phyloP scores from a whole-genome alignment of 768 basidiomycete genomes.

The Epithele typhae region DNA sequence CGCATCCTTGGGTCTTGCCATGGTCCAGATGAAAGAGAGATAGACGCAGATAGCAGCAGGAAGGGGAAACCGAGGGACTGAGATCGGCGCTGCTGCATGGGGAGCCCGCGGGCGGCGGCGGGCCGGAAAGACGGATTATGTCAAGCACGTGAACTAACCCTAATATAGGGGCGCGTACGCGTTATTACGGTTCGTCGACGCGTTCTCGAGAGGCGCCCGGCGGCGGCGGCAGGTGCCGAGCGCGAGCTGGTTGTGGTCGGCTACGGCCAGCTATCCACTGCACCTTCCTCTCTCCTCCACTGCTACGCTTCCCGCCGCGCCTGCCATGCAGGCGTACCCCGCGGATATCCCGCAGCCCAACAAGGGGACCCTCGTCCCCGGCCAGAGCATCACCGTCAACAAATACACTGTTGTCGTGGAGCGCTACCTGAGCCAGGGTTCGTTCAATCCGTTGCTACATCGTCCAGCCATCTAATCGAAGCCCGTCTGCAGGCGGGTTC shows the following conservation, averaged over 20 bases:
- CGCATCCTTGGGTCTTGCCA: constrained; percentile 7
- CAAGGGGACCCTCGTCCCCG: constrained; percentile 71
- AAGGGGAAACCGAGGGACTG: neutral
- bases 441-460: constrained; percentile 15
- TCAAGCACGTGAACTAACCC: constrained; percentile 2
- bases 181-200: constrained; percentile 10
- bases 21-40: neutral
- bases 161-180: constrained; percentile 9
- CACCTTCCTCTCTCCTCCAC: neutral
- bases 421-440: constrained; percentile 93
- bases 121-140: neutral
- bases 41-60: no score
- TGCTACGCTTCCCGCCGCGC: constrained; percentile 6
- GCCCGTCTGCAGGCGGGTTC: constrained; percentile 71
- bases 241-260: constrained; percentile 5
- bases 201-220: constrained; percentile 1
- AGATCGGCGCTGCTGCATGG: neutral
- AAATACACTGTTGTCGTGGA: constrained; percentile 90
- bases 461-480: constrained; percentile 11
- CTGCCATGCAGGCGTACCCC: constrained; percentile 43
- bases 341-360: constrained; percentile 39
- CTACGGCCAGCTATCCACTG: constrained; percentile 6
- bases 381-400: constrained; percentile 87
- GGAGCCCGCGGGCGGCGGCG: neutral
- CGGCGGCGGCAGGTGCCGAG: neutral